A percentile compares a stretch with the other conserved stretches of the same genome.
Conservation (phyloP, 2,329 filamentous ascomycete genomes). For the Penicillium occitanis region DNA sequence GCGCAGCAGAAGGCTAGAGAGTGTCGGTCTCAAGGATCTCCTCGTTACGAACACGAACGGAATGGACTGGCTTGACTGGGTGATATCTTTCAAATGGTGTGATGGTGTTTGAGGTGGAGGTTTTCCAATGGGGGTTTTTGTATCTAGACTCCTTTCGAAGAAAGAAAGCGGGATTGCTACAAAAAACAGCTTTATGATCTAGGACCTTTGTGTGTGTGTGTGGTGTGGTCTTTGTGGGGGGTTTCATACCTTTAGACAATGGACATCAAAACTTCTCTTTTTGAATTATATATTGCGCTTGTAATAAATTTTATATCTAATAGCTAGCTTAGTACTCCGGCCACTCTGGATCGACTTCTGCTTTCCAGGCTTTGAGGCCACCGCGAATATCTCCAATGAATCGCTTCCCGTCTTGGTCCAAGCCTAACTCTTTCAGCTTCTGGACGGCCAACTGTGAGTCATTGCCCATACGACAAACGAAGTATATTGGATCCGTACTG, state of each 20-base stretch:
- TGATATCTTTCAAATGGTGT: neutral
- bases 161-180: neutral
- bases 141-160: neutral
- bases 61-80: neutral
- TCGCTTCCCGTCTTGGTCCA: constrained; percentile 35
- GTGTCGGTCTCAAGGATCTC: neutral
- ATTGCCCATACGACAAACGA: constrained; percentile 52
- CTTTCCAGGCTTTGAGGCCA: constrained; percentile 45
- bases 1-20: neutral
- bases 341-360: constrained; percentile 43
- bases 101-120: neutral
- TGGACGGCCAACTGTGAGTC: constrained; percentile 50
- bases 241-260: neutral
- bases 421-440: constrained; percentile 41
- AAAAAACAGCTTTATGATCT: neutral
- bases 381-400: constrained; percentile 45
- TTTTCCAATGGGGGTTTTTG: neutral
- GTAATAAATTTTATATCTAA: neutral
- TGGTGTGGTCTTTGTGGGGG: neutral
- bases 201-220: neutral
- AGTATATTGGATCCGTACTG: constrained; percentile 39
- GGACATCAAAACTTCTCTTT: neutral
- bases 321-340: constrained; percentile 35
- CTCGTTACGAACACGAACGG: neutral
- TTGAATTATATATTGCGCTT: neutral